Percentiles rank a stretch among this genome's conserved stretches.
phyloP scores from a whole-genome alignment of 2,329 filamentous ascomycete genomes.

The Trichoderma harzianum region DNA sequence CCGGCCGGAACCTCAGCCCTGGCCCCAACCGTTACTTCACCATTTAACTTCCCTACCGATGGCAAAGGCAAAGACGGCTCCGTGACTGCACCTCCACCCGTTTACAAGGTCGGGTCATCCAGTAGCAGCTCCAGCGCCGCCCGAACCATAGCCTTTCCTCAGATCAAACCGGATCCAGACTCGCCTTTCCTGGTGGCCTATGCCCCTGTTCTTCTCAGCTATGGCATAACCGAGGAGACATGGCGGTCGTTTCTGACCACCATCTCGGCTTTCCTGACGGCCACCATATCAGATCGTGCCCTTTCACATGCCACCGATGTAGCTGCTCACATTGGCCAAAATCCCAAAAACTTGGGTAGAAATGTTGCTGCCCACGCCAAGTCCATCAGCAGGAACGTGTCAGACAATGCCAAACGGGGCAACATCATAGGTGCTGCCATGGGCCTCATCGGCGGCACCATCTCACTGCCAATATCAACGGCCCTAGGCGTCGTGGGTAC shows the following conservation, averaged over 20 bases:
- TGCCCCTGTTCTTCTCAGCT: constrained; percentile 35
- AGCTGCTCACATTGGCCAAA: constrained; percentile 34
- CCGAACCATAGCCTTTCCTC: constrained; percentile 41
- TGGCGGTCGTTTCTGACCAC: constrained; percentile 38
- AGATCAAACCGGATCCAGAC: constrained; percentile 32
- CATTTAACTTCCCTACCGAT: constrained; percentile 35
- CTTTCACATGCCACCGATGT: constrained; percentile 42
- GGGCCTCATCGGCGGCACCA: constrained; percentile 35
- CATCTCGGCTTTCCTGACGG: constrained; percentile 45
- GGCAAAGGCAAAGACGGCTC: not conserved
- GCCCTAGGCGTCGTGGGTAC: constrained; percentile 37
- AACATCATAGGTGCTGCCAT: constrained; percentile 39
- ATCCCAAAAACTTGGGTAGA: constrained; percentile 37
- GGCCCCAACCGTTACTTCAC: constrained; percentile 30
- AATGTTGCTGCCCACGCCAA: constrained; percentile 37
- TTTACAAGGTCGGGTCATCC: constrained; percentile 20
- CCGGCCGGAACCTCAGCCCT: not conserved
- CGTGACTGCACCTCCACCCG: constrained; percentile 19
- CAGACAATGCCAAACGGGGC: constrained; percentile 36
- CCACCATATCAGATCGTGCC: constrained; percentile 43
- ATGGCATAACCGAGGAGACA: constrained; percentile 35
- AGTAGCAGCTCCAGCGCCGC: constrained; percentile 6
- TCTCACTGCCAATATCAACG: constrained; percentile 39
- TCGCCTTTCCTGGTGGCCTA: constrained; percentile 41
- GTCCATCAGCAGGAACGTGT: constrained; percentile 35